A percentile compares a stretch with the other conserved stretches of the same genome.
Conservation (phyloP, 495 filamentous ascomycete species). For the Penicillium paxilli region DNA sequence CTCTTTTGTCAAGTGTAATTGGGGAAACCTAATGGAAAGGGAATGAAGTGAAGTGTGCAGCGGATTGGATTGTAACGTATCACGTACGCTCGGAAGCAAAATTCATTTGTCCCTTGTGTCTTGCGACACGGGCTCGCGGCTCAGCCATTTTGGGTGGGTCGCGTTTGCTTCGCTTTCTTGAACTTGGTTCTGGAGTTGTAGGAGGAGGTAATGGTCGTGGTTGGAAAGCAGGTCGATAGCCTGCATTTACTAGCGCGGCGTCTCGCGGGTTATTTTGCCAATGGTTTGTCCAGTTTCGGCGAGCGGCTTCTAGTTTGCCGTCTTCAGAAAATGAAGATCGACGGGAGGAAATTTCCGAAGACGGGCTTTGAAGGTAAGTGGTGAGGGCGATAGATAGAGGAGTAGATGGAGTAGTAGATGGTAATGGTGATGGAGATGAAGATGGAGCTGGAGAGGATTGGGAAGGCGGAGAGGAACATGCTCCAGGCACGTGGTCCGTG, state of each 20-base stretch:
- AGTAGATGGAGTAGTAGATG: slow-evolving; percentile 5
- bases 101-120: slow-evolving; percentile 88
- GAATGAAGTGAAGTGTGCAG: no score
- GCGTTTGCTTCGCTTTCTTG: not conserved
- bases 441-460: not conserved
- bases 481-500: slow-evolving; percentile 13
- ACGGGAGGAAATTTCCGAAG: no score
- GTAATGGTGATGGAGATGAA: not conserved
- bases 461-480: not conserved
- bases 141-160: slow-evolving; percentile 50
- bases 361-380: not conserved
- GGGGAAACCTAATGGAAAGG: no score
- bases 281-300: not conserved
- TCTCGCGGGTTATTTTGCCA: slow-evolving; percentile 25
- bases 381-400: slow-evolving; percentile 7
- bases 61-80: no score
- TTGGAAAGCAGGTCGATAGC: slow-evolving; percentile 25
- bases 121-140: slow-evolving; percentile 72
- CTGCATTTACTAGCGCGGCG: slow-evolving; percentile 23
- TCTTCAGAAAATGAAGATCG: no score
- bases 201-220: not conserved
- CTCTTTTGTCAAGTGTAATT: no score
- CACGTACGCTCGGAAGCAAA: slow-evolving; percentile 76
- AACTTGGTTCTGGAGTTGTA: not conserved
- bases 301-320: no score